phyloP scores from a whole-genome alignment of 1,284 basidiomycete species.

The Anthracocystis walkeri region DNA sequence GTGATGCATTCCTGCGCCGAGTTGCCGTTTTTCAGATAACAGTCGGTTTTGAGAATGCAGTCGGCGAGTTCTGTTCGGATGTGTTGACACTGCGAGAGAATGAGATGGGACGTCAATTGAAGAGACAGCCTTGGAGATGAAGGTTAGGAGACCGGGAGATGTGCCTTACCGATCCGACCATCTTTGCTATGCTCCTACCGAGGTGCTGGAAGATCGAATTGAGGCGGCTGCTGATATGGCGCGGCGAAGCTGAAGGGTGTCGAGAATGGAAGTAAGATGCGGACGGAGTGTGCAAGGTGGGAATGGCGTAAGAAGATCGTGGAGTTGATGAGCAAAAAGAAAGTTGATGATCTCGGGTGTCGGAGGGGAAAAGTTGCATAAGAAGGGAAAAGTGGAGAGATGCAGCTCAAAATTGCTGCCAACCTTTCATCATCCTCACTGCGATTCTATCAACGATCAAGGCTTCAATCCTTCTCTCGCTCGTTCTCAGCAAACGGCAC shows the following conservation, averaged over 20 bases:
- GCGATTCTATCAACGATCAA: neutral
- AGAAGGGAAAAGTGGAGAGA: slow-evolving; percentile 14
- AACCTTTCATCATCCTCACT: neutral
- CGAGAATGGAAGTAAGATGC: neutral
- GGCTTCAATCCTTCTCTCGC: neutral
- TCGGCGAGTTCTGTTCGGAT: slow-evolving; percentile 55
- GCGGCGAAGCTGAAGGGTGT: neutral
- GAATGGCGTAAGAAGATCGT: neutral
- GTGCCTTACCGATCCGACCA: slow-evolving; percentile 41
- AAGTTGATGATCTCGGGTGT: slow-evolving; percentile 19
- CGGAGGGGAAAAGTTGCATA: slow-evolving; percentile 12
- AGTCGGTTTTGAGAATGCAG: slow-evolving; percentile 54
- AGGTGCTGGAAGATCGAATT: neutral
- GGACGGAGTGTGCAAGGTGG: neutral
- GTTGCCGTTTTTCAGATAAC: slow-evolving; percentile 46
- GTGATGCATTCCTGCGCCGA: slow-evolving; percentile 57
- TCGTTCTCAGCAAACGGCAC: neutral
- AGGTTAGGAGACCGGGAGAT: neutral
- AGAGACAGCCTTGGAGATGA: neutral
- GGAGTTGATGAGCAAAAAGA: slow-evolving; percentile 1
- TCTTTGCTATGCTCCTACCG: slow-evolving; percentile 3
- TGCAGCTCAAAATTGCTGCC: slow-evolving; percentile 8
- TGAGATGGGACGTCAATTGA: neutral
- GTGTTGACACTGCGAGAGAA: slow-evolving; percentile 35
- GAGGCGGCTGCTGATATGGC: no score